phyloP scores from a whole-genome alignment of 163 green algal genomes.

The Scenedesmus sp. region DNA sequence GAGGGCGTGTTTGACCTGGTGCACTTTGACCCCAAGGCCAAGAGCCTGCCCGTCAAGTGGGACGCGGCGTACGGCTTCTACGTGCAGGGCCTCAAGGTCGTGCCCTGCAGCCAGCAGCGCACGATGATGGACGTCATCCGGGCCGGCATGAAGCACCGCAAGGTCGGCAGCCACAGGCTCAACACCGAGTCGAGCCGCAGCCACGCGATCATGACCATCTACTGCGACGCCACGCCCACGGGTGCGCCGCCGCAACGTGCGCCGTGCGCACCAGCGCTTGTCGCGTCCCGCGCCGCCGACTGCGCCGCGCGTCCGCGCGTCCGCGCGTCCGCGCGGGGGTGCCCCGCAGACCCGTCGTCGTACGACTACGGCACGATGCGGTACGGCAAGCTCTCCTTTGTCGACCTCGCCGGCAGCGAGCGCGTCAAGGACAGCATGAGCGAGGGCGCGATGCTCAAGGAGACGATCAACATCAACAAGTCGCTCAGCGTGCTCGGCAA shows the following conservation, averaged over 20 bases:
- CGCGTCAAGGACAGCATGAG: slow-evolving; percentile 76
- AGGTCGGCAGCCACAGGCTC: slow-evolving; percentile 82
- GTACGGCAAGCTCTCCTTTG: slow-evolving; percentile 86
- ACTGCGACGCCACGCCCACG: slow-evolving; percentile 61
- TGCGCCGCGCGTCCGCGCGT: too few relatives aligned
- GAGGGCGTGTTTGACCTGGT: slow-evolving; percentile 85
- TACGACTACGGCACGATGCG: slow-evolving; percentile 61
- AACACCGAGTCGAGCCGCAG: slow-evolving; percentile 86
- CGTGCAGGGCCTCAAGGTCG: slow-evolving; percentile 57
- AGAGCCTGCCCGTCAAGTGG: slow-evolving; percentile 80
- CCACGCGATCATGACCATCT: slow-evolving; percentile 84
- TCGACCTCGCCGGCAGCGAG: slow-evolving; percentile 95
- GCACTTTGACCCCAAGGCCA: slow-evolving; percentile 53
- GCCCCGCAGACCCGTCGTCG: slow-evolving; percentile 31
- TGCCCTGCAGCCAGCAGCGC: slow-evolving; percentile 58
- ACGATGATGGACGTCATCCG: slow-evolving; percentile 71
- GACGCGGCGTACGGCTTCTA: slow-evolving; percentile 81
- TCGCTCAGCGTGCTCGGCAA: slow-evolving; percentile 93
- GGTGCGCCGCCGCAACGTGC: slow-evolving; percentile 25
- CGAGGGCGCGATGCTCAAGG: slow-evolving; percentile 77
- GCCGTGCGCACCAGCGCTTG: too few relatives aligned
- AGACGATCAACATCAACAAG: slow-evolving; percentile 95
- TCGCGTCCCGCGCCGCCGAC: too few relatives aligned
- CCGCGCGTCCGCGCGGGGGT: too few relatives aligned
- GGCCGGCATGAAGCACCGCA: slow-evolving; percentile 74